Base-by-base conservation (phyloP, 1,139 yeast species). In the Taphrina populina region DNA sequence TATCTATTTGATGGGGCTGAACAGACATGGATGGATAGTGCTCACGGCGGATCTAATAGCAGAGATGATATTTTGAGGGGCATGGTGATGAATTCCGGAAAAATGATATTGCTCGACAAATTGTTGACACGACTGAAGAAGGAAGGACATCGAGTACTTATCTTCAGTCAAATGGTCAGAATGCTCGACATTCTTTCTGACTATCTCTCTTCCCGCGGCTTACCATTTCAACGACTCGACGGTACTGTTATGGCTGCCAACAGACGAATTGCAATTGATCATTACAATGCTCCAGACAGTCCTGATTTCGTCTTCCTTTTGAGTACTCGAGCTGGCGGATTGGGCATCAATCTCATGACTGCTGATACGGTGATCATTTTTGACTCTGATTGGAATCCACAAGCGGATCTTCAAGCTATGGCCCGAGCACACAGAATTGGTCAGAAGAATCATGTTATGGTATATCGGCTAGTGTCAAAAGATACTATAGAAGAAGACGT, bases 351-450 rank as follows among this genome's bases (percentile, higher is more conserved):
- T 68, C 76, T 94, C 68, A 92, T 90, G 97, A 92, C 98, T 4
- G 98, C 99, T 2, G 99, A 92, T 67, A 92, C 98, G 3, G 99
- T 92, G 32, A 87, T 92, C 64, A 88, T 92, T 41, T 92, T 92
- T 71, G 99, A 92, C 71, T 86, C 96, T 10, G 99, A 92, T 73
- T 92, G 99, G 99, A 92, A 92, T 67, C 97, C 97, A 0, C 97
- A 92, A 71, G 97, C 97, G 0, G 98, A 90, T 76, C 74, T 90
- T 64, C 97, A 92, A 71, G 98, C 98, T 3, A 94, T 94, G 99
- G 99, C 98, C 0, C 82, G 99, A 72, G 99, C 98, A 2, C 99
- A 92, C 72, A 83, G 99, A 75, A 92, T 92, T 67, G 99, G 99
- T 13, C 99, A 92, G 70, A 92, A 92, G 70, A 58, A 56, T 65